These are phyloP conservation scores for Tetrahymena thermophila DNA, from an alignment of 73 alveolate genomes.

Conservation along the genomic window DNA sequence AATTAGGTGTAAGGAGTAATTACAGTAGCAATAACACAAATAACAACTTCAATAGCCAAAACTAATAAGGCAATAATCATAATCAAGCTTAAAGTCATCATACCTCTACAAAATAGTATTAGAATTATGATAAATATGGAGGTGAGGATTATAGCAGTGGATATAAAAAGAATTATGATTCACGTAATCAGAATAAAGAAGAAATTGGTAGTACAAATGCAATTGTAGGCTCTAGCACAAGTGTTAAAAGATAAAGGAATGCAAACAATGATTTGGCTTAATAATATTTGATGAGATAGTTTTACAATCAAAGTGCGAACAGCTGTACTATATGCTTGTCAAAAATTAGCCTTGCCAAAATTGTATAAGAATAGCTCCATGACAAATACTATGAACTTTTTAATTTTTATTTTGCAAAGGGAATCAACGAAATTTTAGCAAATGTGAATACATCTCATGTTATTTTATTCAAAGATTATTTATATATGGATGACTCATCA, in stretches of 20 bases:
- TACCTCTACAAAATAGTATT: neutral
- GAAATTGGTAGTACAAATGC: neutral
- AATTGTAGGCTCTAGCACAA: neutral
- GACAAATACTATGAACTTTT: slow-evolving; percentile 23
- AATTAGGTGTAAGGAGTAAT: neutral
- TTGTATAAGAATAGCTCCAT: neutral
- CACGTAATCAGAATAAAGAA: neutral
- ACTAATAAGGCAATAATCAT: neutral
- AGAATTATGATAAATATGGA: neutral
- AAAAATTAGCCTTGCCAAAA: neutral
- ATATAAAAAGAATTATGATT: neutral
- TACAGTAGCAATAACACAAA: neutral
- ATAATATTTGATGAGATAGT: neutral
- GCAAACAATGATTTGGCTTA: neutral
- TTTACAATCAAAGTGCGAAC: neutral
- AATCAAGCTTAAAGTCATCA: neutral
- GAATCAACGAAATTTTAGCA: slow-evolving; percentile 33
- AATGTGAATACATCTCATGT: slow-evolving; percentile 32
- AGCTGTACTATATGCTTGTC: neutral
- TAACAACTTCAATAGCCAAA: neutral
- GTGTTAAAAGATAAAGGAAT: neutral
- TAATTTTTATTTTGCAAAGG: slow-evolving; percentile 34
- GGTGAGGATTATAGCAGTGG: neutral
- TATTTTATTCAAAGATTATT: slow-evolving; percentile 19
- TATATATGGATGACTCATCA: slow-evolving; percentile 11